Percentiles rank a stretch among this genome's conserved stretches.
Conservation (phyloP, 768 basidiomycete genomes). For the Mycena epipterygia region DNA sequence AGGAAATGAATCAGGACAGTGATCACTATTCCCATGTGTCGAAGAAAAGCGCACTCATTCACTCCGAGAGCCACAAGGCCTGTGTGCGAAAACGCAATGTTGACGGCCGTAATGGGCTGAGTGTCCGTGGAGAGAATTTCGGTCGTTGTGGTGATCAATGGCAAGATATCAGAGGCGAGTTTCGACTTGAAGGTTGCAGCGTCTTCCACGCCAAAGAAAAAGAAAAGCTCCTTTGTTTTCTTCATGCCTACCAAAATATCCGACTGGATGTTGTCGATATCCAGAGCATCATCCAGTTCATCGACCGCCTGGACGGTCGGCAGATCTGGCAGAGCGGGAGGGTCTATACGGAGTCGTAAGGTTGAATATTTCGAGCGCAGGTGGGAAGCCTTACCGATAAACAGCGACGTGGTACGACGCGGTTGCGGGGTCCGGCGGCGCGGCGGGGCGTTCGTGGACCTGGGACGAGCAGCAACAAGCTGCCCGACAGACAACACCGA, state of each 20-base stretch:
- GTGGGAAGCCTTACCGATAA: conserved; percentile 23
- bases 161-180: conserved; percentile 34
- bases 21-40: neutral
- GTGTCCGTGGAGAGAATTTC: conserved; percentile 35
- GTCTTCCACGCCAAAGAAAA: conserved; percentile 39
- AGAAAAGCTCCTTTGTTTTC: conserved; percentile 43
- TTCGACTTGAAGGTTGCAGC: conserved; percentile 37
- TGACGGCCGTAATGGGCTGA: conserved; percentile 41
- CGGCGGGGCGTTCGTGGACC: neutral
- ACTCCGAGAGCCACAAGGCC: conserved; percentile 38
- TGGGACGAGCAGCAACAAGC: conserved; percentile 8
- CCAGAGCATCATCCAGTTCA: conserved; percentile 18
- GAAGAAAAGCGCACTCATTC: conserved; percentile 6
- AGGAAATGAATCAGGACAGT: neutral
- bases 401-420: conserved; percentile 29
- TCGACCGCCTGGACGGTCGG: conserved; percentile 32
- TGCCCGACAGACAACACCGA: conserved; percentile 22
- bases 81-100: conserved; percentile 40
- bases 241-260: conserved; percentile 37
- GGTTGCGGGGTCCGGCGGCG: conserved; percentile 10
- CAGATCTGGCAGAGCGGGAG: conserved; percentile 33
- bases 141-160: conserved; percentile 39
- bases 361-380: neutral
- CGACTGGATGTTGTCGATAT: conserved; percentile 35
- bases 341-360: conserved; percentile 9